Conservation (phyloP, 306 rosid species). For the Quercus cerris region DNA sequence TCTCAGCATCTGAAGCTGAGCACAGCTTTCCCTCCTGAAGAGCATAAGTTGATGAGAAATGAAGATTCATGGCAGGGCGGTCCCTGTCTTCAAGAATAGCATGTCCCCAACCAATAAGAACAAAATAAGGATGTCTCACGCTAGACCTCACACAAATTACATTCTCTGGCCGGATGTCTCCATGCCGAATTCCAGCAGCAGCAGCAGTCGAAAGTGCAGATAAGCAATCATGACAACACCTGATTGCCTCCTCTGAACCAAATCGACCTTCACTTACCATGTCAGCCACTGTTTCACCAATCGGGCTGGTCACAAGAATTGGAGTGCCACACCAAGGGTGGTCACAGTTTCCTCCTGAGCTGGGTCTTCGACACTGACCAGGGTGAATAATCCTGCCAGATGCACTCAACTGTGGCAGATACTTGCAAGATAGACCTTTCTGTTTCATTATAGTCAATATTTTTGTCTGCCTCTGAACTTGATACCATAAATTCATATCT, state of each 20-base stretch:
- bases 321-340: conserved; percentile 99
- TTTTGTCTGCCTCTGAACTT: conserved; percentile 96
- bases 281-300: conserved; percentile 82
- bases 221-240: conserved; percentile 93
- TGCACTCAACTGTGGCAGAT: conserved; percentile 78
- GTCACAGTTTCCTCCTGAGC: conserved; percentile 83
- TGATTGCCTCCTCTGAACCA: conserved; percentile 71
- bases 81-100: conserved; percentile 96
- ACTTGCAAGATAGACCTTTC: conserved; percentile 78
- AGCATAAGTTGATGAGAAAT: conserved; percentile 86
- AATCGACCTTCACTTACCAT: conserved; percentile 67
- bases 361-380: conserved; percentile 81
- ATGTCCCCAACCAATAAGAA: conserved; percentile 92
- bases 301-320: conserved; percentile 83
- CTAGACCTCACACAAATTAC: conserved; percentile 68
- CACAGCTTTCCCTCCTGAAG: conserved; percentile 96
- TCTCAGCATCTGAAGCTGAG: conserved; percentile 97
- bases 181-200: conserved; percentile 84
- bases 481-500: conserved; percentile 97
- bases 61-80: conserved; percentile 94
- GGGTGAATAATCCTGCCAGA: conserved; percentile 97
- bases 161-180: conserved; percentile 91
- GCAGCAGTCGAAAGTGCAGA: conserved; percentile 84
- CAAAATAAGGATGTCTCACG: conserved; percentile 57
- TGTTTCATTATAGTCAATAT: conserved; percentile 86